These are phyloP conservation scores for Colletotrichum sansevieriae DNA, from an alignment of 2,329 filamentous ascomycete genomes.

Conservation along the genomic window DNA sequence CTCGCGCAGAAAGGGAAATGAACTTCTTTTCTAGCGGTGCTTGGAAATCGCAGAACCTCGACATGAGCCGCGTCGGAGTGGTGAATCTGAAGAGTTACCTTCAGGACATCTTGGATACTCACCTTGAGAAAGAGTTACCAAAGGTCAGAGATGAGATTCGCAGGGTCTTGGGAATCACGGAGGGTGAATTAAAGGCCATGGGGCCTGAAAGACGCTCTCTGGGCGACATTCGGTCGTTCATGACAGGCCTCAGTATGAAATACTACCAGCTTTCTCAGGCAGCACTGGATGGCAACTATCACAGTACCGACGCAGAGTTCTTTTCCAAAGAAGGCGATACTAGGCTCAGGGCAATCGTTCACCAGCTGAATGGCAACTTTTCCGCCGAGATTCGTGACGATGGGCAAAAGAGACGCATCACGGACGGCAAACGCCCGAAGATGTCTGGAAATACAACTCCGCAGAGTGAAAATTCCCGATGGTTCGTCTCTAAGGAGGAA, in stretches of 20 bases:
- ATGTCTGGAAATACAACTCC: background rate
- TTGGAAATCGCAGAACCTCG: constrained; percentile 53
- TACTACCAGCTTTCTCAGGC: constrained; percentile 60
- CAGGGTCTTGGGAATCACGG: constrained; percentile 43
- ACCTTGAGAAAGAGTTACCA: constrained; percentile 60
- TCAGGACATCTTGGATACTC: constrained; percentile 62
- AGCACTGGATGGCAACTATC: constrained; percentile 65
- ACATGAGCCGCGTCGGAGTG: constrained; percentile 59
- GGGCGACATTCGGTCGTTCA: constrained; percentile 61
- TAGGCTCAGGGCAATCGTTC: constrained; percentile 67
- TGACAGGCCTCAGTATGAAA: constrained; percentile 59
- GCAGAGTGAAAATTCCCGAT: constrained; percentile 36
- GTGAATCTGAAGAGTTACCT: constrained; percentile 60
- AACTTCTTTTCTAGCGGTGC: constrained; percentile 55
- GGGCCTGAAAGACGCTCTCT: constrained; percentile 61
- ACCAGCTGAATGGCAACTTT: constrained; percentile 63
- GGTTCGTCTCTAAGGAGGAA: constrained; percentile 14
- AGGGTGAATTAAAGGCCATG: constrained; percentile 57
- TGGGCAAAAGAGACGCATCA: constrained; percentile 53
- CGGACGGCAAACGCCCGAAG: too few species aligned
- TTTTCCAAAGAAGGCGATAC: constrained; percentile 59
- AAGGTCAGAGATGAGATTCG: constrained; percentile 54
- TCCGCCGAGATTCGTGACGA: constrained; percentile 54
- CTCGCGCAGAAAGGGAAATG: too few species aligned
- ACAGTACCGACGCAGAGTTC: constrained; percentile 55